Evolutionary conservation across 768 basidiomycete species (phyloP).

Genomic region (Trametes cinnabarina): DNA sequence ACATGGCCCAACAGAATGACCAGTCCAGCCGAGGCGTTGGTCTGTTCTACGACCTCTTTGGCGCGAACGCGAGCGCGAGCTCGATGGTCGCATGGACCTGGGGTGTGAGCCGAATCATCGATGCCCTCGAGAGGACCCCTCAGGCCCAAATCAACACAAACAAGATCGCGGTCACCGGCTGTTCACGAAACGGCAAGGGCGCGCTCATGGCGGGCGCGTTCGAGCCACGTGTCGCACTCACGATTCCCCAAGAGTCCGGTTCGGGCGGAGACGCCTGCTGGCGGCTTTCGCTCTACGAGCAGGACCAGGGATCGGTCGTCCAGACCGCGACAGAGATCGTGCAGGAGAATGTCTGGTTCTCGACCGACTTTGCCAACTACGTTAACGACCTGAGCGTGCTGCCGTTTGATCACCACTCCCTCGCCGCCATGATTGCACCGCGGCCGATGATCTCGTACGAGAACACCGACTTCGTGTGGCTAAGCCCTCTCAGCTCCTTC

Average conservation of each 20-base stretch:
- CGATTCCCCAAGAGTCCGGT: conserved; percentile 62
- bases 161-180: conserved; percentile 55
- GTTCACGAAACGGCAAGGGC: conserved; percentile 61
- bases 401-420: conserved; percentile 58
- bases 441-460: conserved; percentile 52
- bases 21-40: conserved; percentile 47
- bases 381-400: conserved; percentile 44
- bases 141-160: conserved; percentile 45
- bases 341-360: conserved; percentile 63
- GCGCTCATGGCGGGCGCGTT: conserved; percentile 59
- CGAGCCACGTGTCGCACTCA: conserved; percentile 55
- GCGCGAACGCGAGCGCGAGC: conserved; percentile 41
- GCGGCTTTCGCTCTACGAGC: conserved; percentile 53
- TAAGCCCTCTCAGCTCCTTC: conserved; percentile 49
- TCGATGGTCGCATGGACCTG: conserved; percentile 66
- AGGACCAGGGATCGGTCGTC: conserved; percentile 40
- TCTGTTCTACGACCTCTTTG: conserved; percentile 58
- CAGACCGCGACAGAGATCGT: conserved; percentile 61
- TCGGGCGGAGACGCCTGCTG: conserved; percentile 58
- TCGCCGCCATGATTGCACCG: conserved; percentile 54
- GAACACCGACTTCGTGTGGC: conserved; percentile 56
- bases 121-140: conserved; percentile 52
- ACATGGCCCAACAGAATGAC: conserved; percentile 49
- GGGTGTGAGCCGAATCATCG: conserved; percentile 60
- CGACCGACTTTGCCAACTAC: conserved; percentile 45